Percentiles rank a stretch among this genome's conserved stretches.
These are phyloP conservation scores for Lagerstroemia fauriei DNA, from an alignment of 441 rosid genomes.

Conservation along the genomic window DNA sequence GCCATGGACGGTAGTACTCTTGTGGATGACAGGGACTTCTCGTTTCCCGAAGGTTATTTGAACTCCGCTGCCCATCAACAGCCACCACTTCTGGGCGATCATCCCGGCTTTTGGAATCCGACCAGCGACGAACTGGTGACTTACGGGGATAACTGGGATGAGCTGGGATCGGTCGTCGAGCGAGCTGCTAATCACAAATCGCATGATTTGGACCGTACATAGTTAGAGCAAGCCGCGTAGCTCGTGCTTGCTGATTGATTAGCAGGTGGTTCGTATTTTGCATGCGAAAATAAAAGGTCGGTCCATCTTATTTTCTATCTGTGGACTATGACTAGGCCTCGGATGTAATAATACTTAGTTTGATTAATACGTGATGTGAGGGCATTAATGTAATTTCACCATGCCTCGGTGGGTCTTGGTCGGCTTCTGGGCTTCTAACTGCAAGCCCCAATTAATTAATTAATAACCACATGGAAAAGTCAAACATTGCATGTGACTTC, in stretches of 20 bases:
- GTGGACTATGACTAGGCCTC: not conserved
- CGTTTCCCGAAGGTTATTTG: constrained; percentile 15
- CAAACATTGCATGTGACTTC: too few relatives aligned
- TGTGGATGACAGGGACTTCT: constrained; percentile 28
- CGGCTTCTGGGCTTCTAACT: not conserved
- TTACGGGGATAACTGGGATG: constrained; percentile 47
- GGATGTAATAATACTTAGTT: not conserved
- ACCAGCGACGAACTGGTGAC: constrained; percentile 27
- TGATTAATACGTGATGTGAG: not conserved
- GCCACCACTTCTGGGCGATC: constrained; percentile 19
- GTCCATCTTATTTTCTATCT: not conserved
- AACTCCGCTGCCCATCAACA: constrained; percentile 12
- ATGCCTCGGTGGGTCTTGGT: not conserved
- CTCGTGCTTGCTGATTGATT: not conserved
- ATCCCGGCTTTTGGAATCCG: constrained; percentile 25
- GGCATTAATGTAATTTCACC: not conserved
- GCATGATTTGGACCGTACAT: not conserved
- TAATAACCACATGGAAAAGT: too few relatives aligned
- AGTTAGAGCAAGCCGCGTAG: not conserved
- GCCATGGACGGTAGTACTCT: not conserved
- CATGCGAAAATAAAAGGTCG: not conserved
- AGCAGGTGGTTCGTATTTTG: too few relatives aligned
- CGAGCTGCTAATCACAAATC: not conserved
- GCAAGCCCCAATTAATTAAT: too few relatives aligned
- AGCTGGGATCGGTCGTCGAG: constrained; percentile 44